These are phyloP conservation scores for Hyphopichia pseudoburtonii DNA, from an alignment of 1,139 yeast genomes.

Conservation along the genomic window DNA sequence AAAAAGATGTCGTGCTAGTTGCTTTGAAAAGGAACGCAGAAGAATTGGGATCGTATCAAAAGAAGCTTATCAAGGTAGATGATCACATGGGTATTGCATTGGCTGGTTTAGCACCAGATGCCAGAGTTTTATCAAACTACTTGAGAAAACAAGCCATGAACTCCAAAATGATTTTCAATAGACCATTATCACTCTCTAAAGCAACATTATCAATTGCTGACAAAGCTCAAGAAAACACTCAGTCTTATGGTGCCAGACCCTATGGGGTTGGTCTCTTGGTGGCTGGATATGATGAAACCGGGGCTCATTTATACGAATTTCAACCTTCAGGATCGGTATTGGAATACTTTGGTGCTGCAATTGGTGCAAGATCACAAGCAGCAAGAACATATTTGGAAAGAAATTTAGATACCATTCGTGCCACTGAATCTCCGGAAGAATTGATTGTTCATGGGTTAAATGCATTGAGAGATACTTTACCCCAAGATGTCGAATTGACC, in stretches of 20 bases:
- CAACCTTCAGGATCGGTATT: constrained; percentile 93
- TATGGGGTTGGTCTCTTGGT: constrained; percentile 94
- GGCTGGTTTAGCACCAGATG: constrained; percentile 98
- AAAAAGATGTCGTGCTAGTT: constrained; percentile 84
- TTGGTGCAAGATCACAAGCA: constrained; percentile 98
- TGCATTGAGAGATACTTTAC: constrained; percentile 89
- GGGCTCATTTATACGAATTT: constrained; percentile 92
- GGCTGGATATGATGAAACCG: constrained; percentile 92
- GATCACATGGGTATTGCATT: constrained; percentile 92
- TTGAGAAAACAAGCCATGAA: constrained; percentile 91
- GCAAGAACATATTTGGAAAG: constrained; percentile 95
- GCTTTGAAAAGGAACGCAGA: constrained; percentile 96
- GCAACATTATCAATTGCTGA: constrained; percentile 90
- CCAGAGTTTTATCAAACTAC: constrained; percentile 85
- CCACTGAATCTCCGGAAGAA: constrained; percentile 62
- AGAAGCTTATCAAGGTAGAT: constrained; percentile 88
- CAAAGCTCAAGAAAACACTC: constrained; percentile 96
- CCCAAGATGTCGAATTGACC: constrained; percentile 90
- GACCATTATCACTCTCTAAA: constrained; percentile 82
- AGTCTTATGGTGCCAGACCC: constrained; percentile 93
- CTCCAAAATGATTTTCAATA: constrained; percentile 79
- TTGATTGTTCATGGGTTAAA: constrained; percentile 84
- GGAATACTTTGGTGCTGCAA: constrained; percentile 91
- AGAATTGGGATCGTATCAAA: constrained; percentile 94
- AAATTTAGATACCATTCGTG: constrained; percentile 65